These are phyloP conservation scores for Anthoceros angustus DNA, from an alignment of 225 moss, liverwort and hornwort species.

Conservation along the genomic window DNA sequence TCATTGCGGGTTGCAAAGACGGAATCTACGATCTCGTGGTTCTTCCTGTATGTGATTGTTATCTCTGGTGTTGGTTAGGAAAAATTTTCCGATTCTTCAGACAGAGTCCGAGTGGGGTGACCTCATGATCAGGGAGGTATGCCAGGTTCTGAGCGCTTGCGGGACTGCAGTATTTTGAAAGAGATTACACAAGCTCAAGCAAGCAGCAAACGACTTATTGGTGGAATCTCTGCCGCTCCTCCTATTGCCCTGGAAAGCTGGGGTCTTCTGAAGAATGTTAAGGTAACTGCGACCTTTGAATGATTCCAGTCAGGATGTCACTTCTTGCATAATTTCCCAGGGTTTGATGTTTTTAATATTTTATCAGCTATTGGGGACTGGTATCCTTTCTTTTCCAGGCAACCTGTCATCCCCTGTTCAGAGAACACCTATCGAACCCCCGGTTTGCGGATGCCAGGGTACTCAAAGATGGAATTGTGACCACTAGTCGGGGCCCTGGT, in stretches of 20 bases:
- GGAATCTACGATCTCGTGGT: slow-evolving; percentile 60
- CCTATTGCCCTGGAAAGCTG: slow-evolving; percentile 63
- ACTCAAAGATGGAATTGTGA: slow-evolving; percentile 54
- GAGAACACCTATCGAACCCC: slow-evolving; percentile 31
- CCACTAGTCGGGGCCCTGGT: slow-evolving; percentile 68
- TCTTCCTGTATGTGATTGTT: slow-evolving; percentile 21
- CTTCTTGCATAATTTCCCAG: neutral
- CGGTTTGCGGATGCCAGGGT: slow-evolving; percentile 37
- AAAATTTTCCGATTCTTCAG: neutral
- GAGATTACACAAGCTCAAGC: slow-evolving; percentile 48
- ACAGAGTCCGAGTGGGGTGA: slow-evolving; percentile 9
- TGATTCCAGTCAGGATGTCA: too few species aligned
- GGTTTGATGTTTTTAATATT: neutral
- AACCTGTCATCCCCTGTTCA: slow-evolving; percentile 70
- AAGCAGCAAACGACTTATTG: slow-evolving; percentile 32
- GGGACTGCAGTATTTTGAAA: slow-evolving; percentile 38
- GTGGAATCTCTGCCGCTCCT: slow-evolving; percentile 79
- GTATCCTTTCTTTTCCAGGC: slow-evolving; percentile 18
- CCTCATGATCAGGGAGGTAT: slow-evolving; percentile 50
- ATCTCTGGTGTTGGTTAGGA: neutral
- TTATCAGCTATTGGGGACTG: neutral
- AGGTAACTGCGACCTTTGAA: slow-evolving; percentile 16
- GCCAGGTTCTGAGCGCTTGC: slow-evolving; percentile 62
- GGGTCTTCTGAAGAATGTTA: slow-evolving; percentile 56
- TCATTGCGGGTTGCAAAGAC: slow-evolving; percentile 42